A percentile compares a stretch with the other conserved stretches of the same genome.
Conservation (phyloP, 306 rosid species). For the Prunus salicina region DNA sequence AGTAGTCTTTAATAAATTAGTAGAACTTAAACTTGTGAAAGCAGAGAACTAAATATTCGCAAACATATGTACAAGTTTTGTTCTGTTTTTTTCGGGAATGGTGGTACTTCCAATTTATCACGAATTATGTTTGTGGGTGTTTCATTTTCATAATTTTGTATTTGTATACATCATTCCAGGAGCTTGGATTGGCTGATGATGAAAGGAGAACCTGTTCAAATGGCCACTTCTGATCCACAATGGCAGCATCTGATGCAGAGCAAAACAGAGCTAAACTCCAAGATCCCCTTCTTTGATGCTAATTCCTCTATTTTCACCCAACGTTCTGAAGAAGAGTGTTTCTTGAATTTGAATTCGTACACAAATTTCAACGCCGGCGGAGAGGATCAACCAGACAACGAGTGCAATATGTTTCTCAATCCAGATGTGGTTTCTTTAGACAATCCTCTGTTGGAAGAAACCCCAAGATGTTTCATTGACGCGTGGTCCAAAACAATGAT, state of each 20-base stretch:
- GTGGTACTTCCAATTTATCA: neutral
- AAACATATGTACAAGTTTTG: neutral
- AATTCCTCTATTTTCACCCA: constrained; percentile 13
- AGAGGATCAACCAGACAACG: constrained; percentile 33
- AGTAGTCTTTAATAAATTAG: neutral
- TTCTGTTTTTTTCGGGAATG: neutral
- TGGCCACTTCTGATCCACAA: constrained; percentile 40
- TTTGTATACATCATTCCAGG: constrained; percentile 31
- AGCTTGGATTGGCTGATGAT: constrained; percentile 63
- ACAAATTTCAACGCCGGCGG: constrained; percentile 25
- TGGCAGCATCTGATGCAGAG: constrained; percentile 54
- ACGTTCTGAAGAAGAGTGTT: constrained; percentile 21
- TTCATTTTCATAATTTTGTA: neutral
- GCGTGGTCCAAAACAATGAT: constrained; percentile 61
- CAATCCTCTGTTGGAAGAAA: constrained; percentile 18
- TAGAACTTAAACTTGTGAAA: neutral
- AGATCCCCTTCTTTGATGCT: constrained; percentile 25
- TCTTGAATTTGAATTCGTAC: constrained; percentile 45
- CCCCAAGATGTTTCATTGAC: constrained; percentile 62
- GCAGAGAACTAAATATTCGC: neutral
- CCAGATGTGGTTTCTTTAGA: constrained; percentile 39
- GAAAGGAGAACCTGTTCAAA: constrained; percentile 46
- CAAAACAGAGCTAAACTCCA: constrained; percentile 39
- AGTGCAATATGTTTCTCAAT: constrained; percentile 31
- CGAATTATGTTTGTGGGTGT: neutral